These are phyloP conservation scores for Selaginella tamariscina DNA, from an alignment of 75 land plant species.

Conservation along the genomic window DNA sequence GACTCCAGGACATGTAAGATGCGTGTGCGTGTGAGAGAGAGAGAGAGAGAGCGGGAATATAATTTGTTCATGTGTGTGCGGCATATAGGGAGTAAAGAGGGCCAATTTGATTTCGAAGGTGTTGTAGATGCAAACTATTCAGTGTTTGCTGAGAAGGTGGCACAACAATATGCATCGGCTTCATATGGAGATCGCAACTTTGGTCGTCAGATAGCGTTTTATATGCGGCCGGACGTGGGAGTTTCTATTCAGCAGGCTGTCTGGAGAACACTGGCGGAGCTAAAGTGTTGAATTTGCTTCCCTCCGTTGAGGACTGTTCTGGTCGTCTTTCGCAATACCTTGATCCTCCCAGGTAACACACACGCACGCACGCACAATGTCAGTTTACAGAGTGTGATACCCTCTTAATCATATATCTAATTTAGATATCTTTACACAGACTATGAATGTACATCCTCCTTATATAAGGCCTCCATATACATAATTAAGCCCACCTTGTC, in stretches of 20 bases:
- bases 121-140: constrained; percentile 58
- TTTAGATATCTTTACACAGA: too few species aligned
- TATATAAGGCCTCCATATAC: too few species aligned
- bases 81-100: neutral
- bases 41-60: too few species aligned
- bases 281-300: constrained; percentile 59
- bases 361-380: constrained; percentile 11
- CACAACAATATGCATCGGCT: constrained; percentile 64
- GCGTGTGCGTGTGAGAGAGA: too few species aligned
- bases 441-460: too few species aligned
- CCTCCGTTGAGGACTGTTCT: constrained; percentile 47
- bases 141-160: constrained; percentile 61
- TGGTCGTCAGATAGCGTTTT: constrained; percentile 78
- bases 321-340: constrained; percentile 46
- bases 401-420: too few species aligned
- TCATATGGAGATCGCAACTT: constrained; percentile 75
- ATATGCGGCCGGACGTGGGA: constrained; percentile 51
- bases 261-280: constrained; percentile 62
- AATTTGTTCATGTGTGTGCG: too few species aligned
- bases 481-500: too few species aligned
- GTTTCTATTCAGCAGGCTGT: constrained; percentile 41
- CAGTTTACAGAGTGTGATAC: too few species aligned
- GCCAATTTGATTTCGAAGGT: constrained; percentile 54
- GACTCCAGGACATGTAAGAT: constrained; percentile 55
- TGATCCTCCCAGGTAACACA: constrained; percentile 68